These are phyloP conservation scores for Xylaria intraflava DNA, from an alignment of 495 filamentous ascomycete genomes.

Conservation along the genomic window DNA sequence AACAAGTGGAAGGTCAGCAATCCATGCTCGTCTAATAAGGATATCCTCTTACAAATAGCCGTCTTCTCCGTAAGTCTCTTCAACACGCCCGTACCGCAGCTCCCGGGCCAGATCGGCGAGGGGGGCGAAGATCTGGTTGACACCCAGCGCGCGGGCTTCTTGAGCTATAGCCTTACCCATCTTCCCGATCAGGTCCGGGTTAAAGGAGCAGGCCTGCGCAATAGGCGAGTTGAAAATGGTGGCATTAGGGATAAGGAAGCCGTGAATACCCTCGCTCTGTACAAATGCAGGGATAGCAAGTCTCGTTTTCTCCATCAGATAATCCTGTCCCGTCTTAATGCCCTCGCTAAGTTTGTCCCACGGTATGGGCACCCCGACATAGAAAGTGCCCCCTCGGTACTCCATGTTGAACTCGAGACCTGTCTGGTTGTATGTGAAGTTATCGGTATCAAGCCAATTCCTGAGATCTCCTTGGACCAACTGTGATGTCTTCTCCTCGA, in stretches of 20 bases:
- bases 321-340: slow-evolving; percentile 56
- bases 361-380: slow-evolving; percentile 58
- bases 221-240: slow-evolving; percentile 73
- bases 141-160: slow-evolving; percentile 56
- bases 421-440: slow-evolving; percentile 54
- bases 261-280: slow-evolving; percentile 66
- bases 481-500: slow-evolving; percentile 63
- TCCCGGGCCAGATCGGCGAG: slow-evolving; percentile 62
- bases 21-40: neutral
- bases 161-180: slow-evolving; percentile 56
- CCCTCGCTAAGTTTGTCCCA: slow-evolving; percentile 57
- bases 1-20: neutral
- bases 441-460: slow-evolving; percentile 60
- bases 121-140: slow-evolving; percentile 64
- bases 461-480: slow-evolving; percentile 62
- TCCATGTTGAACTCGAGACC: slow-evolving; percentile 60
- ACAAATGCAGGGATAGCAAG: slow-evolving; percentile 64
- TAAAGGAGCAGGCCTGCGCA: slow-evolving; percentile 60
- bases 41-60: slow-evolving; percentile 40
- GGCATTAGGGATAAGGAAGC: slow-evolving; percentile 61
- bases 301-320: slow-evolving; percentile 55
- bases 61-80: slow-evolving; percentile 65
- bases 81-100: slow-evolving; percentile 60
- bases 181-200: slow-evolving; percentile 50
- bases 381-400: slow-evolving; percentile 57